These are phyloP conservation scores for Rhododendron vialii DNA, from an alignment of 148 eudicot species.

Conservation along the genomic window DNA sequence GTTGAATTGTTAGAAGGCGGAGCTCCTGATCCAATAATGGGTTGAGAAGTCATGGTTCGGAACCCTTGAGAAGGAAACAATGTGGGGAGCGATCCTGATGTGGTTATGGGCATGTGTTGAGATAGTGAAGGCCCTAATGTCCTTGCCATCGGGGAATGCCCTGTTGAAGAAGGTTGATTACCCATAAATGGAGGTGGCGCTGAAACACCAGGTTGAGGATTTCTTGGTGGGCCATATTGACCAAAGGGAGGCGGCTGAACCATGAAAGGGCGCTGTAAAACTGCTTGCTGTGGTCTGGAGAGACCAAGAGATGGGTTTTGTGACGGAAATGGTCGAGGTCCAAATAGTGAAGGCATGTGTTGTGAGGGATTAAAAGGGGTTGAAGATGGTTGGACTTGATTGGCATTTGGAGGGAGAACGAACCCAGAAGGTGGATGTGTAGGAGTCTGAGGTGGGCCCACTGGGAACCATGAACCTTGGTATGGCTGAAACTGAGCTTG, in stretches of 20 bases:
- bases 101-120: conserved; percentile 16
- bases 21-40: conserved; percentile 7
- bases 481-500: conserved; percentile 45
- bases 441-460: conserved; percentile 26
- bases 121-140: conserved; percentile 18
- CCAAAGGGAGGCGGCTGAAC: conserved; percentile 31
- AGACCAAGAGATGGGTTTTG: conserved; percentile 31
- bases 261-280: conserved; percentile 34
- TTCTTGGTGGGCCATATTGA: conserved; percentile 40
- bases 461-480: conserved; percentile 55
- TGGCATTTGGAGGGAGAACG: conserved; percentile 22
- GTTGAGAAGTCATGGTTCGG: conserved; percentile 9
- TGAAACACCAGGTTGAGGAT: conserved; percentile 30
- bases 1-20: conserved; percentile 5
- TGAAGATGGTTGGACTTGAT: conserved; percentile 25
- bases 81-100: conserved; percentile 17
- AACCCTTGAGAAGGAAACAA: conserved; percentile 18
- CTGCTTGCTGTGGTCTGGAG: conserved; percentile 44
- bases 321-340: conserved; percentile 36
- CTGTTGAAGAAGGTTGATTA: conserved; percentile 29
- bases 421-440: conserved; percentile 24
- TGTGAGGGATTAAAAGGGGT: conserved; percentile 34
- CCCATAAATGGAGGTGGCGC: conserved; percentile 24
- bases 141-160: conserved; percentile 17
- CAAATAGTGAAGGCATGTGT: conserved; percentile 33